Conservation (phyloP, 2,329 filamentous ascomycete species). For the Nigrospora osmanthi region DNA sequence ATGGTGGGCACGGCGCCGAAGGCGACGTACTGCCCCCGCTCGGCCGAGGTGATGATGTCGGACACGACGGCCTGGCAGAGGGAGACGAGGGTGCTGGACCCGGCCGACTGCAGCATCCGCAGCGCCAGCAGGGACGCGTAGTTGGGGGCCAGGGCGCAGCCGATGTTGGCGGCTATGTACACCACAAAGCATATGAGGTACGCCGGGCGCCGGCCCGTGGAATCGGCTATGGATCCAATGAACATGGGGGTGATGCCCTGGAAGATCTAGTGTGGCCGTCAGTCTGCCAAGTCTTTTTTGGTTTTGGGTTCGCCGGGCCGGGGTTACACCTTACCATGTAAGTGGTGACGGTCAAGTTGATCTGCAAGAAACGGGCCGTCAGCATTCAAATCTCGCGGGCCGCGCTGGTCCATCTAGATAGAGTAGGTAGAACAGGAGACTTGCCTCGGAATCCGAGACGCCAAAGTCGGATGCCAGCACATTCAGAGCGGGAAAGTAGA, state of each 20-base stretch:
- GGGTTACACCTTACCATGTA: constrained; percentile 22
- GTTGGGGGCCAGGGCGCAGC: constrained; percentile 34
- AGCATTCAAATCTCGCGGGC: background rate
- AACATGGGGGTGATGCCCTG: constrained; percentile 43
- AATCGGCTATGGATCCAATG: constrained; percentile 40
- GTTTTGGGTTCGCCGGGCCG: too few species aligned
- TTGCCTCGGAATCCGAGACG: constrained; percentile 16
- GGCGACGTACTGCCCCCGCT: constrained; percentile 47
- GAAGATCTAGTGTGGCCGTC: constrained; percentile 6
- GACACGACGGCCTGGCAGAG: constrained; percentile 44
- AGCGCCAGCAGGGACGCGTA: constrained; percentile 37
- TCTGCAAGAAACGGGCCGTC: constrained; percentile 11
- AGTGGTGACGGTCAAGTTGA: constrained; percentile 26
- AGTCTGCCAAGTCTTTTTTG: background rate
- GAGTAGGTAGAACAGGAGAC: background rate
- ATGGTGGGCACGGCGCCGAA: constrained; percentile 35
- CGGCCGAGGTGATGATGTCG: constrained; percentile 47
- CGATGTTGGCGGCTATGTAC: constrained; percentile 37
- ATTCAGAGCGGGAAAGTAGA: constrained; percentile 37
- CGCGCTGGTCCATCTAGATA: too few species aligned
- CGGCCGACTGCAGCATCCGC: constrained; percentile 41
- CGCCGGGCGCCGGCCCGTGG: constrained; percentile 34
- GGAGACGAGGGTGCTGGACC: constrained; percentile 46
- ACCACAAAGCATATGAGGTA: constrained; percentile 38
- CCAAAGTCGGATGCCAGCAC: constrained; percentile 28